Base-by-base conservation (phyloP, 2,329 filamentous ascomycete genomes). In the Lomentospora prolificans region DNA sequence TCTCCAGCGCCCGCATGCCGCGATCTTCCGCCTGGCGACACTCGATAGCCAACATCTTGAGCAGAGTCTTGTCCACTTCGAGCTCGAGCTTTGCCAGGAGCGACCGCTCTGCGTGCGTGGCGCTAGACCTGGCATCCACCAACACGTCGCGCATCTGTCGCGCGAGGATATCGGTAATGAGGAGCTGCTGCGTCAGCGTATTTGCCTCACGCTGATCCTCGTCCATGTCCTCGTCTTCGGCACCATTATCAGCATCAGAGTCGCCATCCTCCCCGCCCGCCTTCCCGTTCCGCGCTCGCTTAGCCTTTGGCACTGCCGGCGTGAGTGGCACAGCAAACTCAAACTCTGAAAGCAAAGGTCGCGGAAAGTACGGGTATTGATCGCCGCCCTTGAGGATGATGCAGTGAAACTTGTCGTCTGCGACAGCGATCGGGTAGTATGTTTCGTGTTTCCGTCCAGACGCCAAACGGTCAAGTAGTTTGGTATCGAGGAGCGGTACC, bases 361-460 rank as follows among this genome's bases (percentile, higher is more conserved):
- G 85, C 9, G 90, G 94, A 72, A 92, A 97, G 73, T 94, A 96
- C 0, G 92, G 91, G 65, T 96, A 89, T 65, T 86, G 82, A 66
- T 99, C 94, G 33, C 87, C 88, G 60, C 94, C 94, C 72, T 99
- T 99, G 66, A 99, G 84, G 64, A 99, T 97, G 71, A 99, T 96
- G 73, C 95, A 99, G 76, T 97, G 92, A 70, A 99, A 99, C 65
- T 87, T 92, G 65, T 87, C 80, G 63, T 91, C 84, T 2, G 92
- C 90, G 1, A 97, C 91, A 1, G 94, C 94, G 30, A 99, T 89
- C 1, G 94, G 94, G 81, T 91, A 99, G 74, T 99, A 99, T 0
- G 78, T 82, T 71, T 99, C 94, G 60, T 87, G 81, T 69, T 96
- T 96, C 57, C 86, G 85, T 25, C 94, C 94, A 2, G 83, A 85